Evolutionary conservation across 306 rosid species (phyloP).

Genomic region (Pterocarpus santalinus): DNA sequence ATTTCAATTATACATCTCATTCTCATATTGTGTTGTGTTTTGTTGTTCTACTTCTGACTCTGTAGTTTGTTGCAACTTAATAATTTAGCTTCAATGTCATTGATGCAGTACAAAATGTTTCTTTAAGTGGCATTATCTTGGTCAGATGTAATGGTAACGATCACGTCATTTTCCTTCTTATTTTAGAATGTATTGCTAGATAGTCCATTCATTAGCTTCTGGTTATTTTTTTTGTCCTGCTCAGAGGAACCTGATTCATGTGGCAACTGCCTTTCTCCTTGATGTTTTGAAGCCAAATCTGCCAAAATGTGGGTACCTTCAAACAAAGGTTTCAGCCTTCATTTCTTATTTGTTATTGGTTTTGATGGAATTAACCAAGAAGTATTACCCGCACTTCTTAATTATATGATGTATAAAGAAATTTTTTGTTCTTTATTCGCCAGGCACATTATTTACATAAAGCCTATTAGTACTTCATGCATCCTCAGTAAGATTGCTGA

Average conservation of each 20-base stretch:
- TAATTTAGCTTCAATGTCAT: slow-evolving; percentile 19
- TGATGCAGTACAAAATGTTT: not conserved
- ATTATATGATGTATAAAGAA: too few species aligned
- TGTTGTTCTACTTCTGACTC: too few species aligned
- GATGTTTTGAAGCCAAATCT: slow-evolving; percentile 98
- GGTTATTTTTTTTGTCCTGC: slow-evolving; percentile 32
- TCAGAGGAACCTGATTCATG: slow-evolving; percentile 97
- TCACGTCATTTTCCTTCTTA: not conserved
- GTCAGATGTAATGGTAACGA: not conserved
- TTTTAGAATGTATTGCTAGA: slow-evolving; percentile 35
- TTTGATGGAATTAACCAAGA: too few species aligned
- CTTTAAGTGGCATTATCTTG: slow-evolving; percentile 31
- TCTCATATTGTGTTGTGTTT: too few species aligned
- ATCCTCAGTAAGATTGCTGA: too few species aligned
- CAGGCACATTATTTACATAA: too few species aligned
- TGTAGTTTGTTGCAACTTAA: not conserved
- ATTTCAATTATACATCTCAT: too few species aligned
- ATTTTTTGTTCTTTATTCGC: too few species aligned
- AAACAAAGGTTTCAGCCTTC: slow-evolving; percentile 75
- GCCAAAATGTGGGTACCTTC: slow-evolving; percentile 92
- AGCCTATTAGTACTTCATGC: too few species aligned
- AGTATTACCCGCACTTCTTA: too few species aligned
- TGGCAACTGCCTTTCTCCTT: slow-evolving; percentile 95
- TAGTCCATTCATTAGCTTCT: slow-evolving; percentile 41
- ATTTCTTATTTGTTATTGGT: slow-evolving; percentile 26